A percentile compares a stretch with the other conserved stretches of the same genome.
Conservation (phyloP, 768 basidiomycete genomes). For the Lentinula sp. region DNA sequence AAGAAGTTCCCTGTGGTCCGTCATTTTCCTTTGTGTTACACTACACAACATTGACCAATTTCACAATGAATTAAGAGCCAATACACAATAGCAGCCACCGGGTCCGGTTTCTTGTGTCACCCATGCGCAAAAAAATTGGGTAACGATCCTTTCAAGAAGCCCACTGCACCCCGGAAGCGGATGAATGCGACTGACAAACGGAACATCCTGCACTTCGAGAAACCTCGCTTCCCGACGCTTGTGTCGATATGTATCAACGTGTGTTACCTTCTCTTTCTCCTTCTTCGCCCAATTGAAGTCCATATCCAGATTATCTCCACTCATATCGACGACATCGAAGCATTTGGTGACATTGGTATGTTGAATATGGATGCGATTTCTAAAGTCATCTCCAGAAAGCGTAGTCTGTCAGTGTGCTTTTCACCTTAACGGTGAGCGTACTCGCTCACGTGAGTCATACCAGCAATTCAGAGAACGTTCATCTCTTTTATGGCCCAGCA, state of each 20-base stretch:
- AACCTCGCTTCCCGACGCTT: constrained; percentile 61
- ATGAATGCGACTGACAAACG: constrained; percentile 62
- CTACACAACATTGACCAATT: not conserved
- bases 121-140: constrained; percentile 75
- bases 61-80: constrained; percentile 51
- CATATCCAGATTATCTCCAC: constrained; percentile 64
- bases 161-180: constrained; percentile 52
- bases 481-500: constrained; percentile 74
- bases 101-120: constrained; percentile 80
- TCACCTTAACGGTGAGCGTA: constrained; percentile 3
- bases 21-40: constrained; percentile 10
- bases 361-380: constrained; percentile 83
- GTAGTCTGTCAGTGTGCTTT: constrained; percentile 60
- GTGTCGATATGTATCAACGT: constrained; percentile 81
- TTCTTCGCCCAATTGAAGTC: not conserved
- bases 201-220: constrained; percentile 63
- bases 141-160: constrained; percentile 82
- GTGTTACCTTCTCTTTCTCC: constrained; percentile 8
- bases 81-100: constrained; percentile 74
- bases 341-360: constrained; percentile 80
- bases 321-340: constrained; percentile 86
- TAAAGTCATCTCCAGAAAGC: constrained; percentile 74
- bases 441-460: not conserved
- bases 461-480: constrained; percentile 70
- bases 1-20: constrained; percentile 86